Conservation (phyloP, 352 stramenopile species). For the Phytophthora palmivora region DNA sequence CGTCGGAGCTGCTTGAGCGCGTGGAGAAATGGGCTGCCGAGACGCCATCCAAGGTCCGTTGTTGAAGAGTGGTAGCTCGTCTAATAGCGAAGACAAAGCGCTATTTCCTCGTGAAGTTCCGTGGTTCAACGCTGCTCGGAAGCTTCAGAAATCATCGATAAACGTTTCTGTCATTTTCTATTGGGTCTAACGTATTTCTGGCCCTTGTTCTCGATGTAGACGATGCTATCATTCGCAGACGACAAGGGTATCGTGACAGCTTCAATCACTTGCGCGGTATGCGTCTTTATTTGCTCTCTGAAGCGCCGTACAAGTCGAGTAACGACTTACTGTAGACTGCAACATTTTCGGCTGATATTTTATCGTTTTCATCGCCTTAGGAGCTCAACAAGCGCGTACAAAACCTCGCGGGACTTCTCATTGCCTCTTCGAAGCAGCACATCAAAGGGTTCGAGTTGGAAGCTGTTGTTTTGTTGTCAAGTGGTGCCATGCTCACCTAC, state of each 20-base stretch:
- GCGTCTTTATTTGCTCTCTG: background rate
- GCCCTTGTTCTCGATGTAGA: constrained; percentile 40
- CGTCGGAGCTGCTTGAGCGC: constrained; percentile 76
- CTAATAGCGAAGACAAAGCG: constrained; percentile 3
- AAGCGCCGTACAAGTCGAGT: constrained; percentile 1
- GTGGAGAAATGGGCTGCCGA: constrained; percentile 82
- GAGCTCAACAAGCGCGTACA: constrained; percentile 74
- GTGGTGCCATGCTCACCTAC: too few species aligned
- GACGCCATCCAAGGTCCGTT: constrained; percentile 60
- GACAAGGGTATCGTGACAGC: constrained; percentile 63
- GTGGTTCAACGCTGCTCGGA: background rate
- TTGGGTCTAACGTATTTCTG: constrained; percentile 14
- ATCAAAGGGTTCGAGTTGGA: constrained; percentile 62
- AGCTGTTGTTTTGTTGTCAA: constrained; percentile 1
- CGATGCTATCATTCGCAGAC: constrained; percentile 81
- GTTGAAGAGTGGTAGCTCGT: background rate
- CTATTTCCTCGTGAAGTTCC: constrained; percentile 3
- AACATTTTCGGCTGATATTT: constrained; percentile 13
- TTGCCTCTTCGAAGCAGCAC: constrained; percentile 56
- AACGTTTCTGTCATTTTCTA: background rate
- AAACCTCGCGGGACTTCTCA: constrained; percentile 71
- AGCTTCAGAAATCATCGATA: constrained; percentile 9
- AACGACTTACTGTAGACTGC: constrained; percentile 5
- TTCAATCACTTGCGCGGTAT: constrained; percentile 67
- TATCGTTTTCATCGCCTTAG: constrained; percentile 30